Percentiles rank a stretch among this genome's conserved stretches.
These are phyloP conservation scores for Suhomyces tanzawaensis DNA, from an alignment of 805 yeast genomes.

Conservation along the genomic window DNA sequence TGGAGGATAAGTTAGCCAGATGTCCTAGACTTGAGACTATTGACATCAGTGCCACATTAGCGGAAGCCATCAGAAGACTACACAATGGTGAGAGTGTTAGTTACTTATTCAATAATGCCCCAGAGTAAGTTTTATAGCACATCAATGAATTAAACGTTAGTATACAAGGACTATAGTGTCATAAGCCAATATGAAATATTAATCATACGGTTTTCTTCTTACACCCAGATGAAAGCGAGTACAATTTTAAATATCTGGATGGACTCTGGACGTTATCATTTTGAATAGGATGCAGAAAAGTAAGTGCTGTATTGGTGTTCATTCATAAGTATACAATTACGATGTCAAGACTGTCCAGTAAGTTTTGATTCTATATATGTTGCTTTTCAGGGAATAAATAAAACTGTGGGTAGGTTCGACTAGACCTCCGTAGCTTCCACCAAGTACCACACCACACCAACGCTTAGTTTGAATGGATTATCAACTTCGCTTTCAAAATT, in stretches of 20 bases:
- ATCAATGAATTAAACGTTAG: no score
- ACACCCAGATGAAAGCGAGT: neutral
- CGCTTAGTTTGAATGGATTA: constrained; percentile 67
- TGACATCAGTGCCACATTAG: constrained; percentile 82
- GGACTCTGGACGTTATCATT: no score
- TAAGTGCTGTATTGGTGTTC: neutral
- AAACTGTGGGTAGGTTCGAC: no score
- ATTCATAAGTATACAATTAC: neutral
- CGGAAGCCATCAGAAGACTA: constrained; percentile 90
- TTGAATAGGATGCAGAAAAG: no score
- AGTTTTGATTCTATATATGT: no score
- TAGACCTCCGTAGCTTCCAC: constrained; percentile 57
- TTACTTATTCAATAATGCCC: constrained; percentile 70
- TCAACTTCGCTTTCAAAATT: constrained; percentile 29
- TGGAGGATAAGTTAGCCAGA: constrained; percentile 54
- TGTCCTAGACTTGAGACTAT: constrained; percentile 75
- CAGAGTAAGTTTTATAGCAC: constrained; percentile 22
- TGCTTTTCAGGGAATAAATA: no score
- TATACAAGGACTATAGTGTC: no score
- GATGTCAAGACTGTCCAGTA: no score
- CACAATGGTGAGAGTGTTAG: constrained; percentile 97
- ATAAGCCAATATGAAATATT: no score
- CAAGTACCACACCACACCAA: constrained; percentile 62
- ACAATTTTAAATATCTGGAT: no score
- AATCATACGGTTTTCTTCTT: neutral